Percentiles rank a stretch among this genome's conserved stretches.
Evolutionary conservation across 768 basidiomycete species (phyloP).

Genomic region (Rhodotorula kratochvilovae): DNA sequence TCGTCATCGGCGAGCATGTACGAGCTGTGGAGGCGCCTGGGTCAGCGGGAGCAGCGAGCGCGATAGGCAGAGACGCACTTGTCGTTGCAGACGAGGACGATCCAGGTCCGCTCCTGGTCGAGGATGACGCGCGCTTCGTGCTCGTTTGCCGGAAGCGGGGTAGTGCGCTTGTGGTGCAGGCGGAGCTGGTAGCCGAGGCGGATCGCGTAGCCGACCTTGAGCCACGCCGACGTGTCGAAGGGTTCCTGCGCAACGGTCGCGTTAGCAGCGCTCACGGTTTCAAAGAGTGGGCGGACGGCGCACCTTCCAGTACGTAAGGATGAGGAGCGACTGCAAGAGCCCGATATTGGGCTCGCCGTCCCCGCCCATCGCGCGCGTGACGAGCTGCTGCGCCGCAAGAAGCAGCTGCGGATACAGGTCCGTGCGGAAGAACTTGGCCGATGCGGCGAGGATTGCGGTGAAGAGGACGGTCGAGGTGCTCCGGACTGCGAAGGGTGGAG

Average conservation of each 20-base stretch:
- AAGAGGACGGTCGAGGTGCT: conserved; percentile 27
- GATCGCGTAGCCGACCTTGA: conserved; percentile 18
- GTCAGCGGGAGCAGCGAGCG: neutral
- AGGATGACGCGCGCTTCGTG: conserved; percentile 25
- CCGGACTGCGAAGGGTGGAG: conserved; percentile 1
- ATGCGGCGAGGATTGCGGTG: conserved; percentile 31
- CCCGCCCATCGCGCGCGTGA: conserved; percentile 11
- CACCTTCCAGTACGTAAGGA: conserved; percentile 27
- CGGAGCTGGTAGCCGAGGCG: conserved; percentile 16
- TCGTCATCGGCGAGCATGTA: neutral
- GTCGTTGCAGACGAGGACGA: neutral
- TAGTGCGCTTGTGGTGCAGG: conserved; percentile 13
- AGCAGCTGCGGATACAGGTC: conserved; percentile 23
- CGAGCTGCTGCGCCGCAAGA: conserved; percentile 17
- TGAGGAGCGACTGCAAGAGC: conserved; percentile 14
- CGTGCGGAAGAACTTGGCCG: conserved; percentile 34
- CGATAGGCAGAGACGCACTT: neutral
- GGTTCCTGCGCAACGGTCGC: neutral
- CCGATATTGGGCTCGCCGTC: conserved; percentile 13
- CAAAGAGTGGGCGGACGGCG: too few relatives aligned
- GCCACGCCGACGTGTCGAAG: conserved; percentile 13
- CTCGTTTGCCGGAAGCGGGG: conserved; percentile 17
- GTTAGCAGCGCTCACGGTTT: too few relatives aligned
- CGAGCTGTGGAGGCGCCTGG: neutral
- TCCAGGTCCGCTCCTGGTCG: conserved; percentile 29